Evolutionary conservation across 108 stramenopile genomes (phyloP).

Genomic region (Skeletonema menzelii): DNA sequence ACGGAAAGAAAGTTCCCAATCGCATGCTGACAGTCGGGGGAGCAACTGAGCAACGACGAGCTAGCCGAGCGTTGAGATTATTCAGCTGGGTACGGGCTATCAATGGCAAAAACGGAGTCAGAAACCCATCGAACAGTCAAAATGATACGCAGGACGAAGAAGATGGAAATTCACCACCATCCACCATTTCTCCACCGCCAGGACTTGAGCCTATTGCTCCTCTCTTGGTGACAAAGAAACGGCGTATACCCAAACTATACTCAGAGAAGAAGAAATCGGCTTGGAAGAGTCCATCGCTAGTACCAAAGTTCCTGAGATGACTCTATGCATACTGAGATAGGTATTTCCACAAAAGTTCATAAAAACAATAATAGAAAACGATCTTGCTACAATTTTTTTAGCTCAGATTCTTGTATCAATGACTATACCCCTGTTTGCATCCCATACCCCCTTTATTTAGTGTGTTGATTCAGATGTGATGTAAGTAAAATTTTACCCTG

Average conservation of each 20-base stretch:
- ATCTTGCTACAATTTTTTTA: too few relatives aligned
- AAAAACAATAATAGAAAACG: background rate
- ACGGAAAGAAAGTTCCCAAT: slow-evolving; percentile 2
- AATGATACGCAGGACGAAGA: background rate
- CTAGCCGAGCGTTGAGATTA: background rate
- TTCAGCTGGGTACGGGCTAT: background rate
- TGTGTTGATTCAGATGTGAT: too few relatives aligned
- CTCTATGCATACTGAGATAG: background rate
- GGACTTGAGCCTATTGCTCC: background rate
- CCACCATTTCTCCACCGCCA: background rate
- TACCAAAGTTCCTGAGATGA: background rate
- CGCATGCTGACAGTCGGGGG: slow-evolving; percentile 24
- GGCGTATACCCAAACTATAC: background rate
- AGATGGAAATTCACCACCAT: background rate
- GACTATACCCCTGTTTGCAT: too few relatives aligned
- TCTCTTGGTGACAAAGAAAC: background rate
- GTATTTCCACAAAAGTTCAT: background rate
- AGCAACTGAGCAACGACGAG: background rate
- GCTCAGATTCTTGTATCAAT: too few relatives aligned
- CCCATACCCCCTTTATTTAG: too few relatives aligned
- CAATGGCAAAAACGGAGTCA: background rate
- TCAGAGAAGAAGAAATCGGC: background rate
- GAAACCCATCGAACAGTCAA: background rate
- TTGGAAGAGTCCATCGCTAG: background rate
- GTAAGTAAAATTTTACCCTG: too few relatives aligned